Conservation (phyloP, 495 filamentous ascomycete genomes). For the Xylaria scruposa region DNA sequence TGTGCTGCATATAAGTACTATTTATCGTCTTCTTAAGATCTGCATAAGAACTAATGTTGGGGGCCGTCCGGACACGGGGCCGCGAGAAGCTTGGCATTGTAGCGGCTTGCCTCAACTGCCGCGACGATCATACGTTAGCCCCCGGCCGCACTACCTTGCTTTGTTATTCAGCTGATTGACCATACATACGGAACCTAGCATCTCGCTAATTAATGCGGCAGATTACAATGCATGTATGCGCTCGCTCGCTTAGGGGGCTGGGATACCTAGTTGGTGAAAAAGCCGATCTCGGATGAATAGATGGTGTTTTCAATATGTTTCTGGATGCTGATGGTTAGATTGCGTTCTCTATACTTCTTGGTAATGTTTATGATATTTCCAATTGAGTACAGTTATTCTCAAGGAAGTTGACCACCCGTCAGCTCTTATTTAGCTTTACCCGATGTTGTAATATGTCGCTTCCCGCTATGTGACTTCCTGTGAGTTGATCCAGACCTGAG, state of each 20-base stretch:
- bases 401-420: background rate
- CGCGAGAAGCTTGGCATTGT: background rate
- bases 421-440: background rate
- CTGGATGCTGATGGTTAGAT: background rate
- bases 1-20: background rate
- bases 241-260: background rate
- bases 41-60: background rate
- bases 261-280: background rate
- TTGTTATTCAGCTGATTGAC: background rate
- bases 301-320: background rate
- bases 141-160: background rate
- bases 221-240: background rate
- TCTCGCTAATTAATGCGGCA: conserved; percentile 1
- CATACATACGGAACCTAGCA: background rate
- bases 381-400: background rate
- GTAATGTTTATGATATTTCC: background rate
- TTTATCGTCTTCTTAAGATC: background rate
- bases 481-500: background rate
- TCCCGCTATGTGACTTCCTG: background rate
- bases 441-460: background rate
- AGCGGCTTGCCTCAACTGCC: conserved; percentile 9
- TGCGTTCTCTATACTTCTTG: too few relatives aligned
- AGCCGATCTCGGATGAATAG: background rate
- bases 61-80: background rate
- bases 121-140: conserved; percentile 11